Percentiles rank a stretch among this genome's conserved stretches.
Conservation (phyloP, 768 basidiomycete genomes). For the Psilocybe azurescens region DNA sequence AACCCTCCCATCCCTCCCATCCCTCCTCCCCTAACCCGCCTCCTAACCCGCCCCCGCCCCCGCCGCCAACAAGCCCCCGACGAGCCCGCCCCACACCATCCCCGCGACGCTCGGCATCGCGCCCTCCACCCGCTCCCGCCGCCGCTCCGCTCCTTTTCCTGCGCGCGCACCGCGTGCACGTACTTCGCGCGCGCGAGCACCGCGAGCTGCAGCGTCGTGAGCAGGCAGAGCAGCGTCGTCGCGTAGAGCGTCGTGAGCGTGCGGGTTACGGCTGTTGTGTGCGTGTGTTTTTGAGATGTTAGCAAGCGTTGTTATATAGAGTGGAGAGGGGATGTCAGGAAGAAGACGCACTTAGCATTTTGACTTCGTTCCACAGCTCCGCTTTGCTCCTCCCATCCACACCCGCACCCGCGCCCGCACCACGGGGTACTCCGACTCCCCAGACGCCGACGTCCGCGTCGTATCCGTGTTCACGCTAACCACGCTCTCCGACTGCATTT, state of each 20-base stretch:
- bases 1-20: conserved; percentile 2
- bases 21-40: conserved; percentile 17
- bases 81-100: background rate
- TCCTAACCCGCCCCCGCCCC: background rate
- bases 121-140: conserved; percentile 49
- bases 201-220: conserved; percentile 86
- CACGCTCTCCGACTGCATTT: conserved; percentile 38
- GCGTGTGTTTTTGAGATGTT: background rate
- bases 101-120: conserved; percentile 34
- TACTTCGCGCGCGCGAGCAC: conserved; percentile 85
- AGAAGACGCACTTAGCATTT: conserved; percentile 71
- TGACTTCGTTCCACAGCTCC: conserved; percentile 93
- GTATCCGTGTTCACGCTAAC: conserved; percentile 29
- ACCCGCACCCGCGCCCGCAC: conserved; percentile 1
- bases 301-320: background rate
- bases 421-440: conserved; percentile 11
- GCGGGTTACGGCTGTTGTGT: conserved; percentile 76
- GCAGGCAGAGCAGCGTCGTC: conserved; percentile 81
- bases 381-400: conserved; percentile 61
- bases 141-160: conserved; percentile 64
- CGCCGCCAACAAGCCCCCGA: background rate
- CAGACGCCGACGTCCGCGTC: conserved; percentile 32
- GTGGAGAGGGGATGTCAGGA: background rate
- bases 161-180: conserved; percentile 65
- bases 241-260: conserved; percentile 88